phyloP scores from a whole-genome alignment of 805 yeast species.

The Jamesozyma spencerorum region DNA sequence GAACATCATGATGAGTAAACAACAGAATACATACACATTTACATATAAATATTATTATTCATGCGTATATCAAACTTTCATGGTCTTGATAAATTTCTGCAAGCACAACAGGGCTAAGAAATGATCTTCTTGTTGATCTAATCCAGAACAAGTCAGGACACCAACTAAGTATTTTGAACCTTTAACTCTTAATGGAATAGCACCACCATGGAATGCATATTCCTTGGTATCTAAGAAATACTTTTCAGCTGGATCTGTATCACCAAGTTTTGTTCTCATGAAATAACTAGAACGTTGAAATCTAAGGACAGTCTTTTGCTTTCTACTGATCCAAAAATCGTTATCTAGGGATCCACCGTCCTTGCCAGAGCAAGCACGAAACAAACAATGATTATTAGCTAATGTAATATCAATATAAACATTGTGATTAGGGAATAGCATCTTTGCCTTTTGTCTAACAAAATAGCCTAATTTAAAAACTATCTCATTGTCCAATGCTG shows the following conservation, averaged over 20 bases:
- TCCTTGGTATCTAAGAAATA: conserved; percentile 34
- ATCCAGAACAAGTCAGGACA: conserved; percentile 46
- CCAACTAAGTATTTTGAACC: conserved; percentile 34
- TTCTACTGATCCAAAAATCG: conserved; percentile 45
- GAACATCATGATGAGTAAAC: neutral
- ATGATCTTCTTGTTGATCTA: conserved; percentile 48
- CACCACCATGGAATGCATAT: conserved; percentile 50
- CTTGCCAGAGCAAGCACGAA: conserved; percentile 31
- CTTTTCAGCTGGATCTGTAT: conserved; percentile 33
- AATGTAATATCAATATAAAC: conserved; percentile 42
- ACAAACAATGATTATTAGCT: conserved; percentile 38
- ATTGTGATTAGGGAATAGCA: conserved; percentile 26
- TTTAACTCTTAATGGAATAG: conserved; percentile 38
- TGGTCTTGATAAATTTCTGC: conserved; percentile 7
- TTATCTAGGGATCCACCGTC: conserved; percentile 39
- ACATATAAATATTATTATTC: neutral
- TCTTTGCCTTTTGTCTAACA: conserved; percentile 32
- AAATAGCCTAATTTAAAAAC: conserved; percentile 41
- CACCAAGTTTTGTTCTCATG: conserved; percentile 37
- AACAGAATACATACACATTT: neutral
- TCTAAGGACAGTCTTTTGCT: conserved; percentile 40
- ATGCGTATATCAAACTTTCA: too few species aligned
- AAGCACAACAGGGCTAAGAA: conserved; percentile 31
- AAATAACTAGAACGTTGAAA: conserved; percentile 40
- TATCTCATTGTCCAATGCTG: conserved; percentile 25